phyloP scores from a whole-genome alignment of 768 basidiomycete species.

The Daedalea quercina region DNA sequence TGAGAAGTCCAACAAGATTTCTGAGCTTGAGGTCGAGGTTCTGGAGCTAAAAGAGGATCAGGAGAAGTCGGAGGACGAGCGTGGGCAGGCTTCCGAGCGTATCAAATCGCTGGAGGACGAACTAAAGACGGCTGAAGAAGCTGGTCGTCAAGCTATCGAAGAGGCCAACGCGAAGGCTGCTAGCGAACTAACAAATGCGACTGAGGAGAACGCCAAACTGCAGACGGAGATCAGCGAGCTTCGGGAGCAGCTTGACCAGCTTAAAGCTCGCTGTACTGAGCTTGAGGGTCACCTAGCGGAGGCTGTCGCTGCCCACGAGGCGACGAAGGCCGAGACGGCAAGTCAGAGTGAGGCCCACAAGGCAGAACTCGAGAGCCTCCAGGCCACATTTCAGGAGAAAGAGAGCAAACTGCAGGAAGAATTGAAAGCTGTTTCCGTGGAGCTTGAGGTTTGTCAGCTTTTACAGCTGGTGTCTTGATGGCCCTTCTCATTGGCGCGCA shows the following conservation, averaged over 20 bases:
- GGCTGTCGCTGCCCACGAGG: slow-evolving; percentile 41
- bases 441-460: slow-evolving; percentile 51
- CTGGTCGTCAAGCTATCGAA: slow-evolving; percentile 41
- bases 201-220: slow-evolving; percentile 37
- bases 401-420: slow-evolving; percentile 49
- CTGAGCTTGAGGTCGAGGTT: slow-evolving; percentile 78
- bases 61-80: slow-evolving; percentile 58
- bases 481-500: slow-evolving; percentile 4
- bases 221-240: slow-evolving; percentile 37
- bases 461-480: background rate
- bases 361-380: slow-evolving; percentile 43
- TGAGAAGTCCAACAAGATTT: slow-evolving; percentile 62
- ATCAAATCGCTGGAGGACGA: slow-evolving; percentile 51
- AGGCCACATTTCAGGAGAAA: slow-evolving; percentile 41
- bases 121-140: slow-evolving; percentile 38
- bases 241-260: slow-evolving; percentile 26
- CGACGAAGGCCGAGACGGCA: slow-evolving; percentile 37
- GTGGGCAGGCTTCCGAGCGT: slow-evolving; percentile 35
- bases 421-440: slow-evolving; percentile 45
- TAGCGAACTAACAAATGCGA: slow-evolving; percentile 33
- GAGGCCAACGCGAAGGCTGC: slow-evolving; percentile 42
- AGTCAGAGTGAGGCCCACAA: slow-evolving; percentile 42
- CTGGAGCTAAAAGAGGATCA: slow-evolving; percentile 68
- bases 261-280: slow-evolving; percentile 37
- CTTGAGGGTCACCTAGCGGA: slow-evolving; percentile 42